These are phyloP conservation scores for Drechmeria coniospora DNA, from an alignment of 2,329 filamentous ascomycete species.

Conservation along the genomic window DNA sequence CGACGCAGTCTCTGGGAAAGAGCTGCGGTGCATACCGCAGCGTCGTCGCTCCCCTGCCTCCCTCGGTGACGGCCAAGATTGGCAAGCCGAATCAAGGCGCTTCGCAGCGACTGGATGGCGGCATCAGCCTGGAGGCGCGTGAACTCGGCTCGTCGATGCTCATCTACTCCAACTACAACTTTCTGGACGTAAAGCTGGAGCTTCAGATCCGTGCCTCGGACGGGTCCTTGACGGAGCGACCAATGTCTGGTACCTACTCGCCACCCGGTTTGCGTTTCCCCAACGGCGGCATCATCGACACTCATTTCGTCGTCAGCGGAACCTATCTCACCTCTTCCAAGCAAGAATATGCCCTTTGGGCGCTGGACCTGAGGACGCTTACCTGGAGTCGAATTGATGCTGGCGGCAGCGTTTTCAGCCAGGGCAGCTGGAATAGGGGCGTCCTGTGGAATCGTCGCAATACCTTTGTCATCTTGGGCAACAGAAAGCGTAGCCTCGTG, in stretches of 20 bases:
- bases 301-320: conserved; percentile 91
- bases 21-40: conserved; percentile 94
- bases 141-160: conserved; percentile 63
- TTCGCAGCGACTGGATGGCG: conserved; percentile 25
- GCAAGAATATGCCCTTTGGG: conserved; percentile 96
- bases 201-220: conserved; percentile 77
- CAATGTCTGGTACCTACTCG: conserved; percentile 75
- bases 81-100: conserved; percentile 39
- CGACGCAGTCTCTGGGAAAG: conserved; percentile 70
- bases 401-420: conserved; percentile 82
- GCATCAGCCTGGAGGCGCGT: conserved; percentile 35
- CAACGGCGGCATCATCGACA: conserved; percentile 89
- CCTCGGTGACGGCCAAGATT: conserved; percentile 48
- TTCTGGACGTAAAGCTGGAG: conserved; percentile 90
- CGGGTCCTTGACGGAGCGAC: conserved; percentile 69
- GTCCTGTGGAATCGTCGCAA: conserved; percentile 88
- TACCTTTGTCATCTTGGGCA: conserved; percentile 88
- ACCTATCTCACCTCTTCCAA: conserved; percentile 96
- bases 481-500: conserved; percentile 81
- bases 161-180: conserved; percentile 99
- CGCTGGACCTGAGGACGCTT: conserved; percentile 71
- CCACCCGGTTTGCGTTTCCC: conserved; percentile 89
- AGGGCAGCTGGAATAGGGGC: conserved; percentile 95
- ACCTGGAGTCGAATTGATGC: conserved; percentile 95
- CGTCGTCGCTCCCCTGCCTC: conserved; percentile 72